A percentile compares a stretch with the other conserved stretches of the same genome.
phyloP scores from a whole-genome alignment of 2,329 filamentous ascomycete genomes.

The Aquanectria penicillioides region DNA sequence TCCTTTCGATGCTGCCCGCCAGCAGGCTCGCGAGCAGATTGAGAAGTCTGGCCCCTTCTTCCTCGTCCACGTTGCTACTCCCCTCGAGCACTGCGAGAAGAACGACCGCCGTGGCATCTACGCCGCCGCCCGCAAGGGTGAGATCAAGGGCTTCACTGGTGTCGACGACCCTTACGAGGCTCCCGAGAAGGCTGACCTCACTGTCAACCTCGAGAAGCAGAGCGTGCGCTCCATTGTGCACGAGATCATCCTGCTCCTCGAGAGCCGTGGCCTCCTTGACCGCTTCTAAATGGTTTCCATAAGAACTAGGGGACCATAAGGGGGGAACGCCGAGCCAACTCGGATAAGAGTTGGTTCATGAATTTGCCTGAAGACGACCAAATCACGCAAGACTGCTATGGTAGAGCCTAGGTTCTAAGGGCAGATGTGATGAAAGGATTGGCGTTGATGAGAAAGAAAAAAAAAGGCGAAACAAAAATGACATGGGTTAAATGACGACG shows the following conservation, averaged over 20 bases:
- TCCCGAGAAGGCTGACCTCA: slow-evolving; percentile 82
- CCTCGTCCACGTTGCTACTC: slow-evolving; percentile 93
- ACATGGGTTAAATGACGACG: background rate
- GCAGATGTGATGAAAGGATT: slow-evolving; percentile 2
- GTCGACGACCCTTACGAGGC: slow-evolving; percentile 97
- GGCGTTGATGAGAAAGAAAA: slow-evolving; percentile 21
- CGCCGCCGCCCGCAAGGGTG: slow-evolving; percentile 80
- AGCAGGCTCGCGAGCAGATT: slow-evolving; percentile 83
- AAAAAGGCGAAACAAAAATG: slow-evolving; percentile 8
- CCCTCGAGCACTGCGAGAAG: slow-evolving; percentile 92
- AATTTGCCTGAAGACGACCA: background rate
- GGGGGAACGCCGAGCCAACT: slow-evolving; percentile 4
- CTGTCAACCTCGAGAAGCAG: slow-evolving; percentile 86
- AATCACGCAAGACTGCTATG: background rate
- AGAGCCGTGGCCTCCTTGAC: slow-evolving; percentile 90
- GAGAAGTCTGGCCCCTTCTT: slow-evolving; percentile 92
- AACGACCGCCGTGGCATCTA: slow-evolving; percentile 95
- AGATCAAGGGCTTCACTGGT: slow-evolving; percentile 98
- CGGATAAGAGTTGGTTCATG: background rate
- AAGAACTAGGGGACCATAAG: background rate
- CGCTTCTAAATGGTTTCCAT: slow-evolving; percentile 55
- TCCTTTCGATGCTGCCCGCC: slow-evolving; percentile 83
- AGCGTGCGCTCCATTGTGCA: slow-evolving; percentile 93
- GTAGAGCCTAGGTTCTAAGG: background rate
- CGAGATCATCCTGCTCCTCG: slow-evolving; percentile 93